phyloP scores from a whole-genome alignment of 768 basidiomycete species.

The Tricholoma hemisulphureum region DNA sequence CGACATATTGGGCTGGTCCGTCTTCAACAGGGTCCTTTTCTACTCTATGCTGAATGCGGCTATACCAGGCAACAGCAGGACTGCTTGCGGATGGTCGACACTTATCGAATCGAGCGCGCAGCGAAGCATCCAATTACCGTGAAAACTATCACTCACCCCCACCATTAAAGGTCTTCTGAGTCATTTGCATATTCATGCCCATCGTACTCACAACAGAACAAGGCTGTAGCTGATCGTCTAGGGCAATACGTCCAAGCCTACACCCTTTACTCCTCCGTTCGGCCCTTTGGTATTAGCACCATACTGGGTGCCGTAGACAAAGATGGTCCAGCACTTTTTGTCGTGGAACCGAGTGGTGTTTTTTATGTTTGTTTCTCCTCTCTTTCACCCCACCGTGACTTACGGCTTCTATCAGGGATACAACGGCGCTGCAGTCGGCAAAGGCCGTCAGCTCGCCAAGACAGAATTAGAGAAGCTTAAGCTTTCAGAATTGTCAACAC shows the following conservation, averaged over 20 bases:
- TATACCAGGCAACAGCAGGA: constrained; percentile 83
- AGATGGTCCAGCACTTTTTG: constrained; percentile 80
- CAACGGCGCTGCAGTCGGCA: constrained; percentile 94
- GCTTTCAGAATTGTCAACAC: constrained; percentile 70
- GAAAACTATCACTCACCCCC: constrained; percentile 71
- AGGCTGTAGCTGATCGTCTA: constrained; percentile 65
- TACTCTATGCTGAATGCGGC: neutral
- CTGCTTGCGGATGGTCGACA: constrained; percentile 92
- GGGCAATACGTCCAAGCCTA: constrained; percentile 92
- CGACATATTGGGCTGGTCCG: constrained; percentile 88
- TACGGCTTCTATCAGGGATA: constrained; percentile 63
- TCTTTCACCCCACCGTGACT: neutral
- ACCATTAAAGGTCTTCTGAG: constrained; percentile 67
- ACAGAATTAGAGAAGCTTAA: constrained; percentile 98
- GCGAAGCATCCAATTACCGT: constrained; percentile 75
- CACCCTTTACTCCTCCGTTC: constrained; percentile 96
- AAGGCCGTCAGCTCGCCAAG: constrained; percentile 97
- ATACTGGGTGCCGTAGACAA: constrained; percentile 90
- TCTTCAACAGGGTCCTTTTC: neutral
- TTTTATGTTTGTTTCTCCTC: constrained; percentile 61
- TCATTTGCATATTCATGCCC: neutral
- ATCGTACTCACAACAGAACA: neutral
- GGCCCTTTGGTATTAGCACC: constrained; percentile 94
- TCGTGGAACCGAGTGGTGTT: constrained; percentile 93
- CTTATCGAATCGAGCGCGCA: constrained; percentile 78